Evolutionary conservation across 331 rosid genomes (phyloP).

Genomic region (Malus hybrid): DNA sequence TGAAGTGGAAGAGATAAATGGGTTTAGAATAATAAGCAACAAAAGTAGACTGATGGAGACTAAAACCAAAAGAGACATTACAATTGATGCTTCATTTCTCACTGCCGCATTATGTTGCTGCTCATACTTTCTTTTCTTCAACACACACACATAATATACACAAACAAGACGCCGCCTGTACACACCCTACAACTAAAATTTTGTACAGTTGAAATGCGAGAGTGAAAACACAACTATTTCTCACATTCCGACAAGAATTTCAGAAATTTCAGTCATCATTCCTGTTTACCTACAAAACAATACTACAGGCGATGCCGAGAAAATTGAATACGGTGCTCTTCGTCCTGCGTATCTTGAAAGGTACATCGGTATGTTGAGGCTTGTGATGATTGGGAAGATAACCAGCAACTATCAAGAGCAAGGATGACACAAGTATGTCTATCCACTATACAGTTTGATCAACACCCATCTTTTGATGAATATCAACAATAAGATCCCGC

Average conservation of each 20-base stretch:
- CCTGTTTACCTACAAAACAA: conserved; percentile 7
- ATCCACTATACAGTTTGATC: conserved; percentile 41
- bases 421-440: not conserved
- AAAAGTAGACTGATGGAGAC: too few species aligned
- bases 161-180: conserved; percentile 20
- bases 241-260: conserved; percentile 14
- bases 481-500: conserved; percentile 46
- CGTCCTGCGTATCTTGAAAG: conserved; percentile 8
- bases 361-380: not conserved
- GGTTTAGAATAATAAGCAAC: too few species aligned
- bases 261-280: not conserved
- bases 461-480: conserved; percentile 39
- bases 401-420: conserved; percentile 7
- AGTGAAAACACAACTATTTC: conserved; percentile 13
- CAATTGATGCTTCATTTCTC: not conserved
- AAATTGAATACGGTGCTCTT: not conserved
- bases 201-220: conserved; percentile 35
- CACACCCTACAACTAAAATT: conserved; percentile 34
- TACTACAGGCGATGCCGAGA: conserved; percentile 10
- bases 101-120: not conserved
- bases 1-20: too few species aligned
- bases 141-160: conserved; percentile 1
- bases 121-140: conserved; percentile 4
- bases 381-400: conserved; percentile 22
- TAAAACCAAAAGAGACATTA: too few species aligned